These are phyloP conservation scores for Diaporthe nobilis DNA, from an alignment of 2,329 filamentous ascomycete species.

Conservation along the genomic window DNA sequence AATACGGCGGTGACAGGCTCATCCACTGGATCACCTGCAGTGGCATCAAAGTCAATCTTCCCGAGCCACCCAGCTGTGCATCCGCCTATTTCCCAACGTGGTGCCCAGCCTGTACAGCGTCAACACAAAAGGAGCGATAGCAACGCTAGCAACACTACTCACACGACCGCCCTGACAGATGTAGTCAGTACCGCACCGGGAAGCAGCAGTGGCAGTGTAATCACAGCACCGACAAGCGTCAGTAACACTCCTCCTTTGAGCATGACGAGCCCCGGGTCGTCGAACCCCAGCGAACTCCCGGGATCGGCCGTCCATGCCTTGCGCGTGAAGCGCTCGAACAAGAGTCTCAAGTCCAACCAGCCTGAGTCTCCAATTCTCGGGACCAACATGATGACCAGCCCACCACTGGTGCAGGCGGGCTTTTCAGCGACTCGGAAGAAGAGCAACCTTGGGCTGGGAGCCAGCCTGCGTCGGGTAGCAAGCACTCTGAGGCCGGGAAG, in stretches of 20 bases:
- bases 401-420: conserved; percentile 40
- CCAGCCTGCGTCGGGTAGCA: conserved; percentile 39
- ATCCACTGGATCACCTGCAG: conserved; percentile 25
- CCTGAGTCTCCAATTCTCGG: conserved; percentile 41
- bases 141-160: conserved; percentile 37
- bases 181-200: conserved; percentile 3
- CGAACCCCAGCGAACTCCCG: conserved; percentile 36
- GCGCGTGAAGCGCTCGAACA: conserved; percentile 33
- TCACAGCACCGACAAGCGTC: conserved; percentile 30
- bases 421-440: conserved; percentile 41
- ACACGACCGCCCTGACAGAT: conserved; percentile 27
- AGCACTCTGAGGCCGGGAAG: conserved; percentile 39
- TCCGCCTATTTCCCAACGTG: conserved; percentile 28
- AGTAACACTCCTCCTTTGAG: conserved; percentile 37
- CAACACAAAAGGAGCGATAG: conserved; percentile 35
- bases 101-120: neutral
- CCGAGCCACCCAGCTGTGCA: conserved; percentile 39
- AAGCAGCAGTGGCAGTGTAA: conserved; percentile 22
- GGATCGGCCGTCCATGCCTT: conserved; percentile 31
- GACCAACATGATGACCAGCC: conserved; percentile 36
- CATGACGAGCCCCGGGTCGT: conserved; percentile 30
- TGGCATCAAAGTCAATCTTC: conserved; percentile 30
- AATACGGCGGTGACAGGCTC: conserved; percentile 32
- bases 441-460: conserved; percentile 38
- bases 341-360: conserved; percentile 36